These are phyloP conservation scores for Ustilago tritici DNA, from an alignment of 1,284 basidiomycete genomes.

Conservation along the genomic window DNA sequence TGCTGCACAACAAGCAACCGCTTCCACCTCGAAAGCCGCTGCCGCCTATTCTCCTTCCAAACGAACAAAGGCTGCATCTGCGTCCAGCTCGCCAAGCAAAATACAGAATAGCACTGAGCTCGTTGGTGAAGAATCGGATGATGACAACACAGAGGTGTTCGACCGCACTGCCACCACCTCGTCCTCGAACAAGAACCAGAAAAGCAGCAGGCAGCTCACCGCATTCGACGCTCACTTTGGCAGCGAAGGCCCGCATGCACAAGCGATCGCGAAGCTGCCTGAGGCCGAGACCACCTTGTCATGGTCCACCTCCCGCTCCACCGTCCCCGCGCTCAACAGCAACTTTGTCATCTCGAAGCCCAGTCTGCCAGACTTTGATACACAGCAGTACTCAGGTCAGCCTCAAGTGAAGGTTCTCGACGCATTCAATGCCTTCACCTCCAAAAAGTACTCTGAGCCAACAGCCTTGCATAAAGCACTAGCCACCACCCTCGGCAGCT, in stretches of 20 bases:
- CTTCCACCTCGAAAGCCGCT: slow-evolving; percentile 27
- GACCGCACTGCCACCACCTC: slow-evolving; percentile 2
- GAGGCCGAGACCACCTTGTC: slow-evolving; percentile 31
- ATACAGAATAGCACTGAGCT: slow-evolving; percentile 15
- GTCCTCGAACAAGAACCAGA: slow-evolving; percentile 19
- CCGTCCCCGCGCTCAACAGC: slow-evolving; percentile 29
- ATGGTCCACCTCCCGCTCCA: slow-evolving; percentile 36
- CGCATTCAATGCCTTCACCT: slow-evolving; percentile 34
- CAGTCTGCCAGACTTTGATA: slow-evolving; percentile 21
- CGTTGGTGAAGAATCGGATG: slow-evolving; percentile 45
- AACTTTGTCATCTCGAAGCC: slow-evolving; percentile 33
- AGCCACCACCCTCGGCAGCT: slow-evolving; percentile 47
- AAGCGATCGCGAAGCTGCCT: slow-evolving; percentile 43
- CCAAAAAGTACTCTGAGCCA: slow-evolving; percentile 25
- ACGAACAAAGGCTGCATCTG: slow-evolving; percentile 8
- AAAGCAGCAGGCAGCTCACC: slow-evolving; percentile 28
- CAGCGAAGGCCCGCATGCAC: slow-evolving; percentile 45
- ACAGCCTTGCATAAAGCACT: slow-evolving; percentile 47
- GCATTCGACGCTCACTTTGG: slow-evolving; percentile 57
- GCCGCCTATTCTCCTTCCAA: slow-evolving; percentile 27
- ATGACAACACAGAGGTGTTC: slow-evolving; percentile 32
- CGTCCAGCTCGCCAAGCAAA: slow-evolving; percentile 6
- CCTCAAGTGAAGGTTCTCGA: slow-evolving; percentile 59
- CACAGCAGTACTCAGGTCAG: slow-evolving; percentile 31
- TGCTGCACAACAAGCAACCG: slow-evolving; percentile 43